Evolutionary conservation across 495 filamentous ascomycete species (phyloP).

Genomic region (Penicillium atrosanguineum): DNA sequence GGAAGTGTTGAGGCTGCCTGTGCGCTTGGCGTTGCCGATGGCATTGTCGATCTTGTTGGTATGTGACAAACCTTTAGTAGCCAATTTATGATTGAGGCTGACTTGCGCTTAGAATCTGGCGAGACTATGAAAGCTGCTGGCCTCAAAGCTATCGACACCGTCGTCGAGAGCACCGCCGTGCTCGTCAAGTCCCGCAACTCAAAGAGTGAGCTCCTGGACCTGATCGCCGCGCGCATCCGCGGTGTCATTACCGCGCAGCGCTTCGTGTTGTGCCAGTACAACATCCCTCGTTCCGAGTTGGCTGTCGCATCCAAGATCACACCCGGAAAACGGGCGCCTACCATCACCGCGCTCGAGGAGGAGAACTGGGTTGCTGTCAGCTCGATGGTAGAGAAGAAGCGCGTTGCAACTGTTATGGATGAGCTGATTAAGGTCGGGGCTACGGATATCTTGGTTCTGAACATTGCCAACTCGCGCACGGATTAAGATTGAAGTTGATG

Average conservation of each 20-base stretch:
- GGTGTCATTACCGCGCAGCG: slow-evolving; percentile 96
- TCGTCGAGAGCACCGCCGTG: slow-evolving; percentile 79
- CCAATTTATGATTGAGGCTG: not conserved
- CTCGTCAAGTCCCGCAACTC: slow-evolving; percentile 88
- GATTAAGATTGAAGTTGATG: slow-evolving; percentile 27
- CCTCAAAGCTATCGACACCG: slow-evolving; percentile 93
- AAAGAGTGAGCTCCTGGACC: slow-evolving; percentile 75
- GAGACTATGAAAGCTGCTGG: slow-evolving; percentile 98
- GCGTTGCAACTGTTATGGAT: slow-evolving; percentile 89
- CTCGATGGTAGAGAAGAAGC: slow-evolving; percentile 91
- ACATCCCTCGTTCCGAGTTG: slow-evolving; percentile 70
- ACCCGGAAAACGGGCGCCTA: slow-evolving; percentile 92
- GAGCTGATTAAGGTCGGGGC: slow-evolving; percentile 76
- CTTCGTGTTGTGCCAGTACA: slow-evolving; percentile 96
- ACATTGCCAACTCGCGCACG: slow-evolving; percentile 81
- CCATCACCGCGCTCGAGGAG: slow-evolving; percentile 81
- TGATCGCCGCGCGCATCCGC: slow-evolving; percentile 77
- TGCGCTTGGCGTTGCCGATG: slow-evolving; percentile 91
- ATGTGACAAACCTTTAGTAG: slow-evolving; percentile 1
- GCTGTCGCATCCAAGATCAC: slow-evolving; percentile 72
- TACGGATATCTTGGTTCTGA: slow-evolving; percentile 80
- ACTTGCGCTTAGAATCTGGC: slow-evolving; percentile 70
- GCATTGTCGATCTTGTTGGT: slow-evolving; percentile 98
- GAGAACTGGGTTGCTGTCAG: slow-evolving; percentile 91
- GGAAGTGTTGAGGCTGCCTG: slow-evolving; percentile 97